Conservation (phyloP, 2,329 filamentous ascomycete genomes). For the Colletotrichum echinochloae region DNA sequence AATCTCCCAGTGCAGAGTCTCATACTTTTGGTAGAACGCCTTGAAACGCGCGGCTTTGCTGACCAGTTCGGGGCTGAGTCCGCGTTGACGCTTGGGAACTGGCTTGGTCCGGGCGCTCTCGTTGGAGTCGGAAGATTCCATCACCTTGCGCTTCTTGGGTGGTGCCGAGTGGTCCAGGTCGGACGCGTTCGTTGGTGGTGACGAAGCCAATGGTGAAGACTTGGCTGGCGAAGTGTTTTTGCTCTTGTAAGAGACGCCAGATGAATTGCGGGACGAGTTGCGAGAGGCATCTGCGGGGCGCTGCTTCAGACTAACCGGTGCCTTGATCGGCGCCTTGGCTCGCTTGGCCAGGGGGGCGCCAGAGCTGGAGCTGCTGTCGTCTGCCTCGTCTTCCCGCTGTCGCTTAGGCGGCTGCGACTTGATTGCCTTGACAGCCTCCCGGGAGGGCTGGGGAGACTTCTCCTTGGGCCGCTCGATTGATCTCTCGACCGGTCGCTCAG, state of each 20-base stretch:
- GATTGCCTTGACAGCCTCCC: constrained; percentile 48
- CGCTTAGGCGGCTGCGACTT: constrained; percentile 60
- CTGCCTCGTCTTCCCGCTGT: constrained; percentile 61
- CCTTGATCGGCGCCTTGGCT: constrained; percentile 57
- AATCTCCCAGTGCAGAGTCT: constrained; percentile 68
- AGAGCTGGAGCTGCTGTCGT: constrained; percentile 69
- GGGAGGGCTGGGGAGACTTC: constrained; percentile 40
- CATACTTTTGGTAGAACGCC: constrained; percentile 67
- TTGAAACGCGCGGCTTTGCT: constrained; percentile 68
- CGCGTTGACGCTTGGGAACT: constrained; percentile 53
- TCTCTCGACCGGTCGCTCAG: constrained; percentile 36
- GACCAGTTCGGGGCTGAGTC: constrained; percentile 61
- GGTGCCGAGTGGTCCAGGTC: constrained; percentile 64
- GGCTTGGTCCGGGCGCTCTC: constrained; percentile 40
- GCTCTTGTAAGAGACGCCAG: constrained; percentile 55
- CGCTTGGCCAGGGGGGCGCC: constrained; percentile 69
- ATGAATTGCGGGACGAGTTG: constrained; percentile 57
- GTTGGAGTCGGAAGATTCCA: constrained; percentile 40
- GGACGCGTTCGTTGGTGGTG: constrained; percentile 73
- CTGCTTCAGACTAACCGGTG: constrained; percentile 52
- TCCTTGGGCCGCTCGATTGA: constrained; percentile 45
- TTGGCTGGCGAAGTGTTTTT: constrained; percentile 68
- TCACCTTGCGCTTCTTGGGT: constrained; percentile 60
- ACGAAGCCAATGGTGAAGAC: constrained; percentile 74
- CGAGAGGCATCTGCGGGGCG: constrained; percentile 63